These are phyloP conservation scores for Pseudogymnoascus sp. DNA, from an alignment of 2,329 filamentous ascomycete genomes.

Conservation along the genomic window DNA sequence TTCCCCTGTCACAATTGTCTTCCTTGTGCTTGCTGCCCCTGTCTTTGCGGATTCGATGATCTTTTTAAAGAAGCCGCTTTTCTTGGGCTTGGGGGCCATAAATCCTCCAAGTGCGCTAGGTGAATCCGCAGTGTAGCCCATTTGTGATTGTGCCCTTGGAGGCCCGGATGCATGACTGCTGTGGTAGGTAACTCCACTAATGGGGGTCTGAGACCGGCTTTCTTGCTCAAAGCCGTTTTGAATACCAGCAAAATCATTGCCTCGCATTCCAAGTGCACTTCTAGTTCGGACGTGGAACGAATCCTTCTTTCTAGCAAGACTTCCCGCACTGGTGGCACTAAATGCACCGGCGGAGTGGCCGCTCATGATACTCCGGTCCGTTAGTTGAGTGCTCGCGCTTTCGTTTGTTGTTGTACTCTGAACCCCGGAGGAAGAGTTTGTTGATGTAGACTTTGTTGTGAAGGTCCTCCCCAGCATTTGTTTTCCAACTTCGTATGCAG, in stretches of 20 bases:
- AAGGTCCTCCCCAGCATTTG: constrained; percentile 67
- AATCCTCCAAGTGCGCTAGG: constrained; percentile 70
- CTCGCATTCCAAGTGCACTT: constrained; percentile 56
- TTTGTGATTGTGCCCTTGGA: constrained; percentile 51
- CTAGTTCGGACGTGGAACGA: constrained; percentile 44
- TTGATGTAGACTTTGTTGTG: constrained; percentile 80
- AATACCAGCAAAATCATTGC: constrained; percentile 29
- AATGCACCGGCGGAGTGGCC: constrained; percentile 82
- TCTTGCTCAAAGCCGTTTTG: constrained; percentile 31
- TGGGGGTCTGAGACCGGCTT: constrained; percentile 53
- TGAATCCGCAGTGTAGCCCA: constrained; percentile 57
- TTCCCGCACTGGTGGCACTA: constrained; percentile 92
- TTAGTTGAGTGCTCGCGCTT: constrained; percentile 66
- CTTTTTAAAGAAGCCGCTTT: constrained; percentile 89
- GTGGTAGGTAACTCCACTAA: constrained; percentile 81
- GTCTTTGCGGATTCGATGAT: constrained; percentile 93
- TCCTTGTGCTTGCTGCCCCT: constrained; percentile 75
- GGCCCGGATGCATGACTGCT: constrained; percentile 64
- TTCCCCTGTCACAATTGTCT: constrained; percentile 54
- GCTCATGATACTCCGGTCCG: constrained; percentile 85
- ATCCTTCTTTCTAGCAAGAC: constrained; percentile 68
- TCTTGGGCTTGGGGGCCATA: constrained; percentile 65
- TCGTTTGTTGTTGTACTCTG: constrained; percentile 58
- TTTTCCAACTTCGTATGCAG: constrained; percentile 68
- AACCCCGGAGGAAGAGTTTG: constrained; percentile 65